These are phyloP conservation scores for Ogataea neopini DNA, from an alignment of 805 yeast species.

Conservation along the genomic window DNA sequence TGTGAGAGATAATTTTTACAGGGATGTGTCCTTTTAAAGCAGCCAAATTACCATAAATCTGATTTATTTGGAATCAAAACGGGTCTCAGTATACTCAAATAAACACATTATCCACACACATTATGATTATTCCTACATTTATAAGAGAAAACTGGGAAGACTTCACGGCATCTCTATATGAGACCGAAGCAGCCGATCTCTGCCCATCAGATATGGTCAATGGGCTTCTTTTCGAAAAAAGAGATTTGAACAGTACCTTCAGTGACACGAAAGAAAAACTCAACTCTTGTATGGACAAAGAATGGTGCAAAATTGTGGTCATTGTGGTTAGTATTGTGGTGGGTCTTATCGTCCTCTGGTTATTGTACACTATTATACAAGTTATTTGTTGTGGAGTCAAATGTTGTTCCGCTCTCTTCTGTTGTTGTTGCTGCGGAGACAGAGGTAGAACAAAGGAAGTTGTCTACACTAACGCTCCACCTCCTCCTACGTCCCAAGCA, in stretches of 20 bases:
- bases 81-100: no score
- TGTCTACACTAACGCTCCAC: constrained; percentile 20
- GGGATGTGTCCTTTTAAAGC: constrained; percentile 5
- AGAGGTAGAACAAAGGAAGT: constrained; percentile 17
- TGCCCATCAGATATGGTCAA: constrained; percentile 26
- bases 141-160: constrained; percentile 23
- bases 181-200: constrained; percentile 12
- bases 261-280: constrained; percentile 39
- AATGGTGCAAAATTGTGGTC: constrained; percentile 71
- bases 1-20: background rate
- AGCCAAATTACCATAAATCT: background rate
- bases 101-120: background rate
- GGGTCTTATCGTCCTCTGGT: constrained; percentile 53
- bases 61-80: no score
- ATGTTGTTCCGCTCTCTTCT: constrained; percentile 53
- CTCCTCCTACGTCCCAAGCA: constrained; percentile 24
- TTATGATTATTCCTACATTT: constrained; percentile 24
- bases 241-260: constrained; percentile 12
- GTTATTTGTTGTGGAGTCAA: constrained; percentile 60
- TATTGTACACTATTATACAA: constrained; percentile 53
- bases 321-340: constrained; percentile 71
- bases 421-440: constrained; percentile 42
- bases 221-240: constrained; percentile 15
- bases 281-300: constrained; percentile 81
- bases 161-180: constrained; percentile 5